Conservation (phyloP, 108 stramenopile genomes). For the Cyclotella distinguenda region DNA sequence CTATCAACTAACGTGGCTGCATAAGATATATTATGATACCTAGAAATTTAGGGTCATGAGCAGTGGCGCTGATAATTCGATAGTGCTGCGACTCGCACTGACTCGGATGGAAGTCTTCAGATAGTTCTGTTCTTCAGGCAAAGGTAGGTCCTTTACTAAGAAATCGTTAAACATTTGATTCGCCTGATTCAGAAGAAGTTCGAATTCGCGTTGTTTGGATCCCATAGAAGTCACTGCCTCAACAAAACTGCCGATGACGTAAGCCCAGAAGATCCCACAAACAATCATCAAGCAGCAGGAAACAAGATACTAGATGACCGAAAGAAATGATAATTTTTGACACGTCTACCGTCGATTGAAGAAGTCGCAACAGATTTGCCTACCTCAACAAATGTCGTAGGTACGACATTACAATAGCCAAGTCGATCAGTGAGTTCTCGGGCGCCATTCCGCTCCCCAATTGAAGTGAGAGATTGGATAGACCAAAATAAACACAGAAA, state of each 20-base stretch:
- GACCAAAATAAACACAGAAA: conserved; percentile 52
- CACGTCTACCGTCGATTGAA: background rate
- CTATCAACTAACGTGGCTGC: conserved; percentile 11
- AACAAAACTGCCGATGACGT: conserved; percentile 45
- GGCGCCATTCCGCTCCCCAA: too few relatives aligned
- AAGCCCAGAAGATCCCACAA: conserved; percentile 50
- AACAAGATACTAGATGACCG: conserved; percentile 13
- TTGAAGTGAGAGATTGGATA: conserved; percentile 47
- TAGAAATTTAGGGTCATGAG: too few relatives aligned
- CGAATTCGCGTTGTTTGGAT: conserved; percentile 11
- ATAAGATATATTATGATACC: too few relatives aligned
- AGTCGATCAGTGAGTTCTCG: too few relatives aligned
- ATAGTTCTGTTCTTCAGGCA: background rate
- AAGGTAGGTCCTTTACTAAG: background rate
- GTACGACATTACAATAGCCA: conserved; percentile 49
- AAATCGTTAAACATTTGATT: conserved; percentile 30
- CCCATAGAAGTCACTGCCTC: conserved; percentile 19
- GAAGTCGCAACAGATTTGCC: background rate
- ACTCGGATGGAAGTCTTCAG: conserved; percentile 7
- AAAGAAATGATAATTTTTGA: background rate
- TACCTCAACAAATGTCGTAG: conserved; percentile 29
- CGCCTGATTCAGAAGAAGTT: conserved; percentile 10
- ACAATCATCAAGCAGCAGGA: conserved; percentile 32
- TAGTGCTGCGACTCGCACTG: too few relatives aligned
- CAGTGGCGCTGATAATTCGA: too few relatives aligned